Conservation (phyloP, 495 filamentous ascomycete species). For the Symbiotaphrina buchneri region DNA sequence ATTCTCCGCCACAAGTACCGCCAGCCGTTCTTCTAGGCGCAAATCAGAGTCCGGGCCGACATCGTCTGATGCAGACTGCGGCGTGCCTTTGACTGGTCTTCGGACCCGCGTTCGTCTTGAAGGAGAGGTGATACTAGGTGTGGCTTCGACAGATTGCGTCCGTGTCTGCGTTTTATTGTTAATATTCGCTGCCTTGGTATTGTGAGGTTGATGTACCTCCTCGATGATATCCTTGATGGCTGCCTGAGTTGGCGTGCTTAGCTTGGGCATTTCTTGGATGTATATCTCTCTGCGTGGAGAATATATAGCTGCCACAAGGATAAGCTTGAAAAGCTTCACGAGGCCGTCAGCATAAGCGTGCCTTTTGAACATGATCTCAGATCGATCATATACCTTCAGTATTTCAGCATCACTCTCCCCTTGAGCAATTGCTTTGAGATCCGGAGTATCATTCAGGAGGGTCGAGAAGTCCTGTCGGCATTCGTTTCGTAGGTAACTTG, state of each 20-base stretch:
- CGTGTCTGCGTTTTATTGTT: background rate
- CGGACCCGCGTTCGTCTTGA: constrained; percentile 9
- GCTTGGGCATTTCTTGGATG: constrained; percentile 23
- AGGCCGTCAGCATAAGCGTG: constrained; percentile 9
- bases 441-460: constrained; percentile 21
- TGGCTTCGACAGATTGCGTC: background rate
- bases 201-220: constrained; percentile 11
- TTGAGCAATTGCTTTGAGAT: constrained; percentile 36
- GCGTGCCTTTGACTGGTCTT: constrained; percentile 15
- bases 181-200: background rate
- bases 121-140: background rate
- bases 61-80: constrained; percentile 2
- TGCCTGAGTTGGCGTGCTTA: constrained; percentile 22
- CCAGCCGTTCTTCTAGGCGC: constrained; percentile 27
- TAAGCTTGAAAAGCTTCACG: constrained; percentile 36
- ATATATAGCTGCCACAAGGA: constrained; percentile 36
- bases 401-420: constrained; percentile 10
- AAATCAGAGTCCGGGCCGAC: constrained; percentile 24
- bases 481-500: constrained; percentile 39
- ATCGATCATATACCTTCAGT: constrained; percentile 8
- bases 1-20: constrained; percentile 24
- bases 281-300: constrained; percentile 27
- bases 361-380: background rate
- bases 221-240: constrained; percentile 25
- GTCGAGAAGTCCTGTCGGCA: constrained; percentile 23